Percentiles rank a stretch among this genome's conserved stretches.
These are phyloP conservation scores for Erodium texanum DNA, from an alignment of 441 rosid genomes.

Conservation along the genomic window DNA sequence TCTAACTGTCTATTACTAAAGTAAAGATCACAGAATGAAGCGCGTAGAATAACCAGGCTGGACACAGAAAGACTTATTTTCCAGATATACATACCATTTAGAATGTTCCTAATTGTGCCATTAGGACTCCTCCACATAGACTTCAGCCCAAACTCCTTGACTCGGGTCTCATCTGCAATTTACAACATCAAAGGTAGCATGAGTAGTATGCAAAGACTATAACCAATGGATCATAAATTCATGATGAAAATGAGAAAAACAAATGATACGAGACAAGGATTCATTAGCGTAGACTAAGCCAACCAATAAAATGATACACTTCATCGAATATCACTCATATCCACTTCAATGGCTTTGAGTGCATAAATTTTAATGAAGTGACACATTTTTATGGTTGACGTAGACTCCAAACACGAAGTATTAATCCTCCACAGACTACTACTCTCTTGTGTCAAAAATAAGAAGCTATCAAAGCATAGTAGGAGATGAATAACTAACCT, in stretches of 20 bases:
- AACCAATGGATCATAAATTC: background rate
- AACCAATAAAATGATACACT: background rate
- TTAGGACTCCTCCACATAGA: slow-evolving; percentile 96
- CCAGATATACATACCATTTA: slow-evolving; percentile 44
- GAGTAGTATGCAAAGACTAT: slow-evolving; percentile 6
- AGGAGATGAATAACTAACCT: slow-evolving; percentile 41
- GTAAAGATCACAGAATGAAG: background rate
- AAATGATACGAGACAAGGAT: background rate
- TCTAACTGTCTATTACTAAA: background rate
- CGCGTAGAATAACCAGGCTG: background rate
- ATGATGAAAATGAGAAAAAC: background rate
- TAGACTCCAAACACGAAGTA: background rate
- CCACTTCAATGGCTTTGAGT: background rate
- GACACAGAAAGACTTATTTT: background rate
- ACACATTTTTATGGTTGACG: background rate
- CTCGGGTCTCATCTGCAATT: slow-evolving; percentile 77
- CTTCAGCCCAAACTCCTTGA: slow-evolving; percentile 78
- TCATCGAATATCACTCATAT: background rate
- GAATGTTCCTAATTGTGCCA: slow-evolving; percentile 91
- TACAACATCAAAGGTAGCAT: slow-evolving; percentile 6
- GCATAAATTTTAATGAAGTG: background rate
- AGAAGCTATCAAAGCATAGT: slow-evolving; percentile 11
- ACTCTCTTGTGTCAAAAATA: background rate
- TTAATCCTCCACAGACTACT: background rate
- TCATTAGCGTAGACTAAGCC: background rate